Conservation (phyloP, 2,329 filamentous ascomycete species). For the Metarhizium sp. region DNA sequence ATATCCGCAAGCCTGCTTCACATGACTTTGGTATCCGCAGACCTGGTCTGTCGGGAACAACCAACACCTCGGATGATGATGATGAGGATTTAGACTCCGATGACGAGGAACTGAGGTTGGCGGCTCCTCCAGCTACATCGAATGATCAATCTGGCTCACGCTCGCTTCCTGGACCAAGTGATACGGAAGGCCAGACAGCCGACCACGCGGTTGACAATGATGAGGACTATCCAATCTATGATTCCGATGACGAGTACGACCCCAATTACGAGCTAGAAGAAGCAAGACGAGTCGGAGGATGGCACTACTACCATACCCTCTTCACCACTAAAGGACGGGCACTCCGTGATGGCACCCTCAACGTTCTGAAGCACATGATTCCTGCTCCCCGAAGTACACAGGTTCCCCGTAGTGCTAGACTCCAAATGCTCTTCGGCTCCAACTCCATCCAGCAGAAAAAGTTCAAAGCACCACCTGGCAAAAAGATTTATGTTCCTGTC, state of each 20-base stretch:
- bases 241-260: constrained; percentile 72
- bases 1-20: constrained; percentile 86
- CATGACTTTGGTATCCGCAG: constrained; percentile 88
- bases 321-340: constrained; percentile 34
- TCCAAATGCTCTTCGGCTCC: constrained; percentile 42
- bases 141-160: constrained; percentile 30
- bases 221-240: constrained; percentile 72
- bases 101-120: constrained; percentile 39
- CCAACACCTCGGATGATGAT: constrained; percentile 64
- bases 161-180: constrained; percentile 35
- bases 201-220: constrained; percentile 51
- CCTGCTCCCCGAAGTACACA: constrained; percentile 46
- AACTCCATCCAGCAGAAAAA: constrained; percentile 46
- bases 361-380: constrained; percentile 38
- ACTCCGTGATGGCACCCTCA: constrained; percentile 31
- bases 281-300: constrained; percentile 66
- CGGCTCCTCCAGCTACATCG: constrained; percentile 6
- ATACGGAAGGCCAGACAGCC: constrained; percentile 77
- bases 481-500: constrained; percentile 92
- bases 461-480: constrained; percentile 69
- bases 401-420: constrained; percentile 48
- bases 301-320: constrained; percentile 61
- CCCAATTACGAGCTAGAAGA: constrained; percentile 68
- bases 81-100: constrained; percentile 64
- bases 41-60: constrained; percentile 62